These are phyloP conservation scores for Penicillium sp. DNA, from an alignment of 2,329 filamentous ascomycete genomes.

Conservation along the genomic window DNA sequence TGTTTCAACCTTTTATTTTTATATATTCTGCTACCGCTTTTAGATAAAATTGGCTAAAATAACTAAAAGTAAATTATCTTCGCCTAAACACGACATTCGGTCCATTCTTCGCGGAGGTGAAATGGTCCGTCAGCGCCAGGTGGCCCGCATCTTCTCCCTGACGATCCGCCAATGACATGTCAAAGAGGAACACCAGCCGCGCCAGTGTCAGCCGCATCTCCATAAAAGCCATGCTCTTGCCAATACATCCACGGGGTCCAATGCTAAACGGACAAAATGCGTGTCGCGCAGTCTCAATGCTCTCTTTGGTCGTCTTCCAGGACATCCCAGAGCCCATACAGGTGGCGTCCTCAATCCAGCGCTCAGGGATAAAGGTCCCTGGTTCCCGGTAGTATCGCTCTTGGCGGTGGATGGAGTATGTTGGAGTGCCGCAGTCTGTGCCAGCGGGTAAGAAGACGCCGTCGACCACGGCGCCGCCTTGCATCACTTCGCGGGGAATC, in stretches of 20 bases:
- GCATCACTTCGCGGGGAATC: slow-evolving; percentile 39
- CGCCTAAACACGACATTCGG: slow-evolving; percentile 33
- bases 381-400: slow-evolving; percentile 59
- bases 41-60: neutral
- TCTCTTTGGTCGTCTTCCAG: slow-evolving; percentile 48
- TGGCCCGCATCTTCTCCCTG: slow-evolving; percentile 37
- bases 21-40: neutral
- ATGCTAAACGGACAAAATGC: slow-evolving; percentile 66
- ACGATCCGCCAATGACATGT: slow-evolving; percentile 36
- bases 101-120: slow-evolving; percentile 38
- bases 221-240: slow-evolving; percentile 44
- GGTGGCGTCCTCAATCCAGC: slow-evolving; percentile 58
- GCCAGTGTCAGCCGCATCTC: slow-evolving; percentile 43
- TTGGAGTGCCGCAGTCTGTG: slow-evolving; percentile 62
- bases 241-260: slow-evolving; percentile 43
- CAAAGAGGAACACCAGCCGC: slow-evolving; percentile 39
- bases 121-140: slow-evolving; percentile 38
- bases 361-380: slow-evolving; percentile 60
- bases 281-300: slow-evolving; percentile 54
- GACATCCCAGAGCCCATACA: slow-evolving; percentile 36
- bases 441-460: slow-evolving; percentile 48
- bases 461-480: slow-evolving; percentile 37
- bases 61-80: neutral
- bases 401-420: slow-evolving; percentile 69
- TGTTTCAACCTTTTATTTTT: neutral